Evolutionary conservation across 2,329 filamentous ascomycete genomes (phyloP), one percentile per base, ranked within the genome.

Genomic region (Diaporthe ampelina): DNA sequence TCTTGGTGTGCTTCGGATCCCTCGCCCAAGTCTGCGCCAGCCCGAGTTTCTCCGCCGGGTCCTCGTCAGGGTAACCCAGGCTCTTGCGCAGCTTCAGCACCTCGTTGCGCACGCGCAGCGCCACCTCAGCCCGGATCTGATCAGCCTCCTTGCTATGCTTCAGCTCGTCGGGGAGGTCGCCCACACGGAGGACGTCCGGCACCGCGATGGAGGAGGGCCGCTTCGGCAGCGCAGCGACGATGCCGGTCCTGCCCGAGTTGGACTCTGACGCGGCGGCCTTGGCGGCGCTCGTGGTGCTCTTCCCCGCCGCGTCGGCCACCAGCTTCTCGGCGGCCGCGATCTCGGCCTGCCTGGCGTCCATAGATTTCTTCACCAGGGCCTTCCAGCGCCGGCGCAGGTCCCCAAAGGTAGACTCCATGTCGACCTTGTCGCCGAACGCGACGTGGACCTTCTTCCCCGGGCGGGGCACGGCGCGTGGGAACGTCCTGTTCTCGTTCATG

Each of bases 401-500:
- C 5, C 94, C 94, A 85, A 98, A 98, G 0, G 92, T 87, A 24
- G 85, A 86, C 74, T 97, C 94, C 0, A 89, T 88, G 79, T 97
- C 92, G 0, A 97, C 87, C 21, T 90, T 90, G 74, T 96, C 91
- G 29, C 97, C 97, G 82, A 98, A 95, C 1, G 91, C 92, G 68
- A 98, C 87, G 63, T 87, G 90, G 68, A 98, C 87, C 9, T 88
- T 88, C 78, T 94, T 93, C 69, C 93, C 91, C 15, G 91, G 84
- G 4, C 96, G 90, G 1, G 97, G 97, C 19, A 97, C 79, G 79
- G 94, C 97, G 17, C 94, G 91, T 0, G 96, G 97, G 79, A 92
- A 98, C 2, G 84, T 85, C 59, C 97, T 90, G 74, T 92, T 89
- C 83, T 98, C 96, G 79, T 94, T 90, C 96, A 98, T 98, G 78